phyloP scores from a whole-genome alignment of 768 basidiomycete genomes.

The Chlorophyllum brunneum region DNA sequence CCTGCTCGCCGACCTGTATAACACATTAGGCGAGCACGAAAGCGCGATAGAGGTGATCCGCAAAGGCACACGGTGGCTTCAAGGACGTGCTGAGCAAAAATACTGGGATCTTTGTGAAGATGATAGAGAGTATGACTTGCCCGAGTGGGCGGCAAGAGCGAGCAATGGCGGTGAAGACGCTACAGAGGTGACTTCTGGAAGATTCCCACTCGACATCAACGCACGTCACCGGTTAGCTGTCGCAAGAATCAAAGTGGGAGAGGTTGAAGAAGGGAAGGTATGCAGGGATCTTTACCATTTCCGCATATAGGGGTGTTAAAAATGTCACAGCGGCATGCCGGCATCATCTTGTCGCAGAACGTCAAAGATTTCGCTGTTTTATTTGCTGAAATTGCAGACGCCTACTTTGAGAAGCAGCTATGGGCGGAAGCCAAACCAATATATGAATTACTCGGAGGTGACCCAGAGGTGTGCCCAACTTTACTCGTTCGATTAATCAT shows the following conservation, averaged over 20 bases:
- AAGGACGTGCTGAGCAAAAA: slow-evolving; percentile 66
- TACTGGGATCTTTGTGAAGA: slow-evolving; percentile 84
- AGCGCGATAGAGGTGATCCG: slow-evolving; percentile 67
- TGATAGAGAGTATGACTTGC: slow-evolving; percentile 83
- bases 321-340: slow-evolving; percentile 64
- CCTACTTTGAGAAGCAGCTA: slow-evolving; percentile 71
- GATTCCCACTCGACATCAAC: slow-evolving; percentile 66
- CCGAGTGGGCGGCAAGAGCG: slow-evolving; percentile 23
- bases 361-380: slow-evolving; percentile 72
- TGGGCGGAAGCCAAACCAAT: slow-evolving; percentile 78
- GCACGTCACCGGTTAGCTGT: slow-evolving; percentile 82
- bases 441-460: slow-evolving; percentile 73
- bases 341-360: slow-evolving; percentile 66
- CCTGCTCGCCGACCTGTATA: slow-evolving; percentile 81
- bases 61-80: slow-evolving; percentile 85
- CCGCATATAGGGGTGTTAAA: not conserved
- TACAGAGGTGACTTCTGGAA: slow-evolving; percentile 36
- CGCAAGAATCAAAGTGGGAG: slow-evolving; percentile 75
- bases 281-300: slow-evolving; percentile 15
- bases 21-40: slow-evolving; percentile 64
- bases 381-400: slow-evolving; percentile 83
- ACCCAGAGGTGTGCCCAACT: slow-evolving; percentile 55
- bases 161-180: slow-evolving; percentile 42
- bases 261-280: slow-evolving; percentile 81
- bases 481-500: not conserved